Evolutionary conservation across 345 rosid genomes (phyloP).

Genomic region (Streptanthus diversifolius): DNA sequence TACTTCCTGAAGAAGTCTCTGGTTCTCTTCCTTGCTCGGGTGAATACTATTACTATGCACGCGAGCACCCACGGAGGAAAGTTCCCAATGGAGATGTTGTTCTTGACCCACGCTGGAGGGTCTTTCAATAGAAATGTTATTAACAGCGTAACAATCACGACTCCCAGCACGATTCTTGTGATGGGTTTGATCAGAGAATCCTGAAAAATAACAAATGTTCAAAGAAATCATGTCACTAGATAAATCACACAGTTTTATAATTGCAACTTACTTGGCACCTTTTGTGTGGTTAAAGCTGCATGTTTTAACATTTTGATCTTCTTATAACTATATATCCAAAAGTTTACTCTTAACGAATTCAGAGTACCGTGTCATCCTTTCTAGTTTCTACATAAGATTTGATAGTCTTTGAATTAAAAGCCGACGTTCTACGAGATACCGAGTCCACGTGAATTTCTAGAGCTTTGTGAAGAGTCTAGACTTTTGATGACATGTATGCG

Average conservation of each 20-base stretch:
- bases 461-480: not conserved
- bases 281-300: not conserved
- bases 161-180: slow-evolving; percentile 70
- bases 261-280: not conserved
- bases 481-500: not conserved
- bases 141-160: slow-evolving; percentile 48
- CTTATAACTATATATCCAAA: not conserved
- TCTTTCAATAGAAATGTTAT: slow-evolving; percentile 59
- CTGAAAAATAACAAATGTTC: slow-evolving; percentile 40
- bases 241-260: not conserved
- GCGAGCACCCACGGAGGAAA: slow-evolving; percentile 95
- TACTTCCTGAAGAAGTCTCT: slow-evolving; percentile 54
- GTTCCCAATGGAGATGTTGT: slow-evolving; percentile 43
- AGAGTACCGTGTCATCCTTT: not conserved
- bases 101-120: slow-evolving; percentile 63
- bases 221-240: not conserved
- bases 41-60: slow-evolving; percentile 73
- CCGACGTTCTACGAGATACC: not conserved
- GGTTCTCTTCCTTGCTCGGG: slow-evolving; percentile 94
- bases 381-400: not conserved
- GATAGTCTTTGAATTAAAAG: not conserved
- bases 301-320: not conserved
- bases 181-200: slow-evolving; percentile 79
- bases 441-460: not conserved
- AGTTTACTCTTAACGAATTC: not conserved